A percentile compares a stretch with the other conserved stretches of the same genome.
phyloP scores from a whole-genome alignment of 2,329 filamentous ascomycete species.

The Epichloe gansuensis region DNA sequence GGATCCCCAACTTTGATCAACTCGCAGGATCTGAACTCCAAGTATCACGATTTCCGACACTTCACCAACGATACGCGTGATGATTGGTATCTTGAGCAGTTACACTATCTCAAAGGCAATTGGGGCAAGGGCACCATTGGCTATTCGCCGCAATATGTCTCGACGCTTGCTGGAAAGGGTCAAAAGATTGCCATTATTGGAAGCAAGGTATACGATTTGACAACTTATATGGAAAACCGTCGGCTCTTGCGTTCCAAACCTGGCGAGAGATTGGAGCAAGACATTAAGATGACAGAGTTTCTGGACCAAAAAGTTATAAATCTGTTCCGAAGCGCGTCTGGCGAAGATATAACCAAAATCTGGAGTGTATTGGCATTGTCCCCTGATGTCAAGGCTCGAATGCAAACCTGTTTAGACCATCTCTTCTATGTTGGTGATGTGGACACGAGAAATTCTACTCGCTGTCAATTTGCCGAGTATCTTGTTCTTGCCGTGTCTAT shows the following conservation, averaged over 20 bases:
- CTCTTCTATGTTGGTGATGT: slow-evolving; percentile 88
- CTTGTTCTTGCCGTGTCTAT: slow-evolving; percentile 77
- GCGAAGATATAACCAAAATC: slow-evolving; percentile 69
- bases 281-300: slow-evolving; percentile 54
- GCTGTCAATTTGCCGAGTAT: slow-evolving; percentile 81
- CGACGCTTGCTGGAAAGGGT: slow-evolving; percentile 50
- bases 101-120: slow-evolving; percentile 61
- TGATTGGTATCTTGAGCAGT: slow-evolving; percentile 89
- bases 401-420: slow-evolving; percentile 80
- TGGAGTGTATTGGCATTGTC: slow-evolving; percentile 62
- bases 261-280: slow-evolving; percentile 35
- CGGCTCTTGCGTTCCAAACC: slow-evolving; percentile 47
- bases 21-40: slow-evolving; percentile 56
- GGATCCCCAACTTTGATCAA: slow-evolving; percentile 54
- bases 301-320: slow-evolving; percentile 65
- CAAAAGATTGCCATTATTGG: slow-evolving; percentile 69
- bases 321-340: slow-evolving; percentile 66
- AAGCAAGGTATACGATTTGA: slow-evolving; percentile 76
- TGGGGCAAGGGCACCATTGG: slow-evolving; percentile 84
- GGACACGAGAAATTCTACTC: slow-evolving; percentile 77
- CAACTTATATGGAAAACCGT: slow-evolving; percentile 67
- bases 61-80: slow-evolving; percentile 70
- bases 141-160: slow-evolving; percentile 67
- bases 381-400: slow-evolving; percentile 44
- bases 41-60: slow-evolving; percentile 87